These are phyloP conservation scores for Geotrichum australiense DNA, from an alignment of 1,139 yeast species.

Conservation along the genomic window DNA sequence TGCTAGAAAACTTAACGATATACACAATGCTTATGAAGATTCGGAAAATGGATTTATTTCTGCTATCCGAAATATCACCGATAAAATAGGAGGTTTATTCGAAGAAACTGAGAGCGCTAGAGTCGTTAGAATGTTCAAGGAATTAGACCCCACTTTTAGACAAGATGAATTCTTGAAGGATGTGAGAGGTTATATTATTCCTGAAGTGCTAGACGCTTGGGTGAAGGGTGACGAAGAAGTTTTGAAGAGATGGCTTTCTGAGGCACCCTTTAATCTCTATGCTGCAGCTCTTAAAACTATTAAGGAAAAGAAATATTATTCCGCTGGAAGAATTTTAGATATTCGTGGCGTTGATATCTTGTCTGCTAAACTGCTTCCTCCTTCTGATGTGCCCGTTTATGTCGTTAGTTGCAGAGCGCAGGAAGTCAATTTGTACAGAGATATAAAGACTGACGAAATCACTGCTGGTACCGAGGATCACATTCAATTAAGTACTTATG, in stretches of 20 bases:
- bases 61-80: slow-evolving; percentile 68
- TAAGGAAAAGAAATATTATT: slow-evolving; percentile 82
- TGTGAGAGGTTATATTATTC: slow-evolving; percentile 85
- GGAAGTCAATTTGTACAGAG: slow-evolving; percentile 85
- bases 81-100: slow-evolving; percentile 78
- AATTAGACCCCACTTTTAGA: slow-evolving; percentile 85
- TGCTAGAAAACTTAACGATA: slow-evolving; percentile 56
- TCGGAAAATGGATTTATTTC: slow-evolving; percentile 89
- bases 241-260: slow-evolving; percentile 87
- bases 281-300: slow-evolving; percentile 90
- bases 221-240: slow-evolving; percentile 83
- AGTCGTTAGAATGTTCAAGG: slow-evolving; percentile 76
- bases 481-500: slow-evolving; percentile 87
- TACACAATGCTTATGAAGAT: slow-evolving; percentile 72
- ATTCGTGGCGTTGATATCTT: slow-evolving; percentile 93
- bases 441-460: slow-evolving; percentile 84
- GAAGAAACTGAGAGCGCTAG: slow-evolving; percentile 96
- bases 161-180: slow-evolving; percentile 75
- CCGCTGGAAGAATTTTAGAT: slow-evolving; percentile 89
- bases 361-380: slow-evolving; percentile 81
- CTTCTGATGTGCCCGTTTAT: slow-evolving; percentile 86
- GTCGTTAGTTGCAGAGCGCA: slow-evolving; percentile 97
- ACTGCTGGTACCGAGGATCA: slow-evolving; percentile 97
- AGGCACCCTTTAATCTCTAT: slow-evolving; percentile 95
- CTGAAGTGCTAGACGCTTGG: slow-evolving; percentile 93